phyloP scores from a whole-genome alignment of 805 yeast genomes.

The Saccharomycopsis fodiens region DNA sequence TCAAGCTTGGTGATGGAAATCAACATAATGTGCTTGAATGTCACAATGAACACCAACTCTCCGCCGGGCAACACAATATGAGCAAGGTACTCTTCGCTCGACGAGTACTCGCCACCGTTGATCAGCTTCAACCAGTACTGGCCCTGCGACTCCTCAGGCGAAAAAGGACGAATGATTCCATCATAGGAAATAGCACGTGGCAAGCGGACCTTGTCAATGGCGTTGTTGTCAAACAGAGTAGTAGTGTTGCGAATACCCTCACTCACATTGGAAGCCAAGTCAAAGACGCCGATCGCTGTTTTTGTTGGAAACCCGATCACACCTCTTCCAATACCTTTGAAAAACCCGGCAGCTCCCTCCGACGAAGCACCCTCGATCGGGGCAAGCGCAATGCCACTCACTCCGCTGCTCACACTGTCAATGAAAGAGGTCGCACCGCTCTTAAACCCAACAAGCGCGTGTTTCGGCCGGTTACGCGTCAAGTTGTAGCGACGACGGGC shows the following conservation, averaged over 20 bases:
- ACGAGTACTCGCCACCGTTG: conserved; percentile 64
- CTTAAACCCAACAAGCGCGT: conserved; percentile 77
- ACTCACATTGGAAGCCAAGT: conserved; percentile 83
- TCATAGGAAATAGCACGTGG: conserved; percentile 72
- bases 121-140: conserved; percentile 84
- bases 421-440: conserved; percentile 84
- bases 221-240: conserved; percentile 75
- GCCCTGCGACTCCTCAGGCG: conserved; percentile 84
- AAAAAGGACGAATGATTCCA: conserved; percentile 65
- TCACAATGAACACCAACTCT: conserved; percentile 68
- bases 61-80: conserved; percentile 79
- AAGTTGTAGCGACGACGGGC: conserved; percentile 68
- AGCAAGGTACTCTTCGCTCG: conserved; percentile 71
- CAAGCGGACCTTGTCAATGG: conserved; percentile 69
- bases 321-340: conserved; percentile 92
- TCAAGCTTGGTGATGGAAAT: conserved; percentile 53
- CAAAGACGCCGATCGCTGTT: conserved; percentile 91
- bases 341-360: conserved; percentile 87
- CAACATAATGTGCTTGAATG: conserved; percentile 61
- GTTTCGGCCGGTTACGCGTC: conserved; percentile 72
- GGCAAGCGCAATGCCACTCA: conserved; percentile 82
- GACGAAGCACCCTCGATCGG: conserved; percentile 86
- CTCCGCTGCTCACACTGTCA: conserved; percentile 80
- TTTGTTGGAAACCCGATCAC: conserved; percentile 94
- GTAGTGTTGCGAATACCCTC: conserved; percentile 93